Evolutionary conservation across 768 basidiomycete genomes (phyloP).

Genomic region (Hysterangium stoloniferum): DNA sequence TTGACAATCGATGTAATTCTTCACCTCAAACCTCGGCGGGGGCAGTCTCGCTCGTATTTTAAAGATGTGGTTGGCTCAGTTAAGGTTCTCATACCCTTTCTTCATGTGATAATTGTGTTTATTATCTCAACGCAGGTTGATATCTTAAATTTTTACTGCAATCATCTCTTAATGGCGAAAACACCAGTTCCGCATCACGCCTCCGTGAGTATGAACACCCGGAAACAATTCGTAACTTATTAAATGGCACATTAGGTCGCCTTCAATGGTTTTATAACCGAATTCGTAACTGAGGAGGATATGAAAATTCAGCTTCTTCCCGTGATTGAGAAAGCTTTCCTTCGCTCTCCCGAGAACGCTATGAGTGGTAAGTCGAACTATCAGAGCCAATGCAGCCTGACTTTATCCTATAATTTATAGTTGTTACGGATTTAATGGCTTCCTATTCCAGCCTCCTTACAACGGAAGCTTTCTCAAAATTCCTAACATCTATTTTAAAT

Average conservation of each 20-base stretch:
- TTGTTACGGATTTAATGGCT: constrained; percentile 50
- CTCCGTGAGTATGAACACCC: constrained; percentile 41
- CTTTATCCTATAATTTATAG: constrained; percentile 25
- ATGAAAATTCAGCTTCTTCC: constrained; percentile 53
- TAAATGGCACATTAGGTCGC: constrained; percentile 42
- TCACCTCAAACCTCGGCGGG: constrained; percentile 49
- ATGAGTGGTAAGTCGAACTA: constrained; percentile 43
- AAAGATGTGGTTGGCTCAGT: constrained; percentile 23
- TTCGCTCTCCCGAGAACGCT: constrained; percentile 75
- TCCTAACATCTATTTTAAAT: constrained; percentile 53
- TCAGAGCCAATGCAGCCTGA: constrained; percentile 2
- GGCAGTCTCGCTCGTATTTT: constrained; percentile 34
- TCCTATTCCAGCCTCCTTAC: constrained; percentile 46
- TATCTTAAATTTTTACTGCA: constrained; percentile 53
- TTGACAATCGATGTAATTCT: constrained; percentile 63
- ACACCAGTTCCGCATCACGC: constrained; percentile 49
- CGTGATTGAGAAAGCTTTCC: constrained; percentile 67
- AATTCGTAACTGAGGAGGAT: constrained; percentile 42
- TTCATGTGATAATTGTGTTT: background rate
- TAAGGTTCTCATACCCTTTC: constrained; percentile 27
- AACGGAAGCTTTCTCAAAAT: constrained; percentile 39
- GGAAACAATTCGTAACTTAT: too few relatives aligned
- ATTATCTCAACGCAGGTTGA: constrained; percentile 34
- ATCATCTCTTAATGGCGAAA: constrained; percentile 61
- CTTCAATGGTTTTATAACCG: constrained; percentile 53